Evolutionary conservation across 257 asterid genomes (phyloP), one percentile per base, ranked within the genome.

Genomic region (Eucommia ulmoides): DNA sequence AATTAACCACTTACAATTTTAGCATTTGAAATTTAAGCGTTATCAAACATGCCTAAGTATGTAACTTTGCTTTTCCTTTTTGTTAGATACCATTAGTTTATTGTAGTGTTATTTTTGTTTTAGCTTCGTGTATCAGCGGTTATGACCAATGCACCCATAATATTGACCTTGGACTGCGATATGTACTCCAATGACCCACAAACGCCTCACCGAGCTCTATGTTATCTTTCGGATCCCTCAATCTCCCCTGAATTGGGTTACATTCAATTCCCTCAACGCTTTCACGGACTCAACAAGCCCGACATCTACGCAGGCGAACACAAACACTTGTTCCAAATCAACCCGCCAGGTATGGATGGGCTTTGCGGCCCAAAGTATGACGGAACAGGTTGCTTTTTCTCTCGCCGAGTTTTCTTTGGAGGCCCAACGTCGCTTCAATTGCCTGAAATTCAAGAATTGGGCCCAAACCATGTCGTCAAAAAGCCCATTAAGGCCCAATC

Each of bases 101-200:
- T n/a, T n/a, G n/a, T n/a, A n/a, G n/a, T n/a, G n/a, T 6, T 45
- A 54, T 23, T 10, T 33, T 16, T 17, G 1, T 41, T 26, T 33
- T 47, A 85, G 96, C 78, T 85, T 35, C 85, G 94, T 24, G 88
- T 77, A 16, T 85, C 96, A 2, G 87, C 68, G 1, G 60, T 63
- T 20, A 73, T 82, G 79, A 77, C 85, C 52, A 85, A 82, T 38
- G 79, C 94, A 3, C 94, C 96, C 1, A 58, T 85, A 14, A 14
- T 85, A 20, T 52, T 85, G 29, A 80, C 94, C 38, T 53, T 77
- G 60, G 96, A 82, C 20, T 82, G 96, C 41, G 96, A 85, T 50
- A 82, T 79, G 94, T 85, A 73, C 53, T 85, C 96, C 3, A 85
- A 79, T 12, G 92, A 85, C 29, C 88, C 92, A 0, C 55, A 49